Base-by-base conservation (phyloP, 1,139 yeast species). In the Yamadazyma sp. region DNA sequence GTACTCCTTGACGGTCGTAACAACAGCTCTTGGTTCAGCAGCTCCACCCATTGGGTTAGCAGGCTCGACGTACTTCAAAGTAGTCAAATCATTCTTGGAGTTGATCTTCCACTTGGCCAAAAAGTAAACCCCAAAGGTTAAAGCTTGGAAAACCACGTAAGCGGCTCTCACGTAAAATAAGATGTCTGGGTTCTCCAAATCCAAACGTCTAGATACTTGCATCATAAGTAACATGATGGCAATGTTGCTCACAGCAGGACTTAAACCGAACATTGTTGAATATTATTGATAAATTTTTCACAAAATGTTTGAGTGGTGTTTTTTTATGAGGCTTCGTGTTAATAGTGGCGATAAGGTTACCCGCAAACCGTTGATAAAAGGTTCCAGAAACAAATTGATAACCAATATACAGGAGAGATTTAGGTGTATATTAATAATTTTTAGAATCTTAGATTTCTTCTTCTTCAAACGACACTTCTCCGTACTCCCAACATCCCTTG, bases 151-250 rank as follows among this genome's bases (percentile, higher is more conserved):
- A 22, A 81, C 52, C 35, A 78, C 63, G 68, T 88, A 94, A 37
- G 79, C 80, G 31, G 71, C 72, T 64, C 99, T 83, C 43, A 87
- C 90, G 61, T 82, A 86, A 59, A 85, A 69, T 44, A 90, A 73
- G 43, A 81, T 77, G 49, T 69, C 67, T 38, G 95, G 92, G 66
- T 92, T 80, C 63, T 90, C 97, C 69, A 90, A 82, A 64, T 92
- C 95, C 49, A 92, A 75, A 61, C 79, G 80, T 68, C 89, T 88
- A 50, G 97, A 80, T 48, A 89, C 85, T 69, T 92, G 97, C 97
- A 90, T 92, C 89, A 89, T 86, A 74, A 83, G 84, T 62, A 92
- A 85, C 96, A 90, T 90, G 78, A 92, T 70, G 53, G 76, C 87
- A 56, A 92, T 70, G 70, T 92, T 90, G 52, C 89, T 69, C 50